A percentile compares a stretch with the other conserved stretches of the same genome.
These are phyloP conservation scores for Tylopilus felleus DNA, from an alignment of 768 basidiomycete species.

Conservation along the genomic window DNA sequence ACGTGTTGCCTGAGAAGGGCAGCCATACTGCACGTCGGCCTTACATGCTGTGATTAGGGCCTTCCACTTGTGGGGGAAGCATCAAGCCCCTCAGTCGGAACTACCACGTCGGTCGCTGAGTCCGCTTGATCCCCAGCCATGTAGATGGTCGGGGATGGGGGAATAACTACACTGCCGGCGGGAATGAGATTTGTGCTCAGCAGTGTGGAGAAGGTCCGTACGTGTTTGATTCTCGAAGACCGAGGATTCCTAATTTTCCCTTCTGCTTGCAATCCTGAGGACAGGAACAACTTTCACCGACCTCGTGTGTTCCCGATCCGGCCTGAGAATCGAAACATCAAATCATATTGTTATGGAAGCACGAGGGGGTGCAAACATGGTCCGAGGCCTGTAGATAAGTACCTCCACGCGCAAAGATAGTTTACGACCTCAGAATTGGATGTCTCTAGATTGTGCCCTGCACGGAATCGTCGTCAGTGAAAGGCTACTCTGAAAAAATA, in stretches of 20 bases:
- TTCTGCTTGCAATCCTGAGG: neutral
- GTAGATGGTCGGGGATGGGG: too few species aligned
- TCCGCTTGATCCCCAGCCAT: neutral
- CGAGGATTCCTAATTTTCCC: too few species aligned
- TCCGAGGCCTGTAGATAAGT: neutral
- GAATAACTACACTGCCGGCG: too few species aligned
- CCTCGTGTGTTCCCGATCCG: neutral
- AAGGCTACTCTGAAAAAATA: too few species aligned
- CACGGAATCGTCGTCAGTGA: neutral
- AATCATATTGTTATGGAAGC: neutral
- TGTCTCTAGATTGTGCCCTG: neutral
- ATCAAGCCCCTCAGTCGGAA: neutral
- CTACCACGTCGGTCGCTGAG: neutral
- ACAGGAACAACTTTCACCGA: neutral
- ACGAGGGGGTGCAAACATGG: neutral
- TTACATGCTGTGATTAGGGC: neutral
- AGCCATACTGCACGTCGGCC: neutral
- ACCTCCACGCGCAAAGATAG: neutral
- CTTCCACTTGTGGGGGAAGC: neutral
- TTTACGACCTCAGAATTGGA: neutral
- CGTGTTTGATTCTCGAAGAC: neutral
- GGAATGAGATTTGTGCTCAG: neutral
- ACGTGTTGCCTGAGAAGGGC: neutral
- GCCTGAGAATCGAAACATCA: neutral
- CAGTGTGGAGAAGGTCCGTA: constrained; percentile 1